Percentiles rank a stretch among this genome's conserved stretches.
Conservation (phyloP, 805 yeast genomes). For the Ogataea methanolica region DNA sequence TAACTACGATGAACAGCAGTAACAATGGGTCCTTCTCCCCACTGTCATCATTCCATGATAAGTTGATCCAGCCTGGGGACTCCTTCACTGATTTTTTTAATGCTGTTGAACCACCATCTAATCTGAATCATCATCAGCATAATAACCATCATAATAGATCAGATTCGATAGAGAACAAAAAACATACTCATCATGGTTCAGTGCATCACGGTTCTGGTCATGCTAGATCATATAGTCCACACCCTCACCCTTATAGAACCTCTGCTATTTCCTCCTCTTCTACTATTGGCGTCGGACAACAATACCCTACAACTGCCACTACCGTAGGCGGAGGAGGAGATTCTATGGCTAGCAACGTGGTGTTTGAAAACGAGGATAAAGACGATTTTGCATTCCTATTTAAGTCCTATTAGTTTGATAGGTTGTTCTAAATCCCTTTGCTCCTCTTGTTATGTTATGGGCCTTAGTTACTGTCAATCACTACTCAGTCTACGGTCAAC, state of each 20-base stretch:
- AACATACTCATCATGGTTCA: conserved; percentile 3
- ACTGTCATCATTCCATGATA: too few relatives aligned
- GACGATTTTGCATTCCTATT: too few relatives aligned
- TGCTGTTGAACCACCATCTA: conserved; percentile 14
- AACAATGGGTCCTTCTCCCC: too few relatives aligned
- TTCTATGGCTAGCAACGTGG: neutral
- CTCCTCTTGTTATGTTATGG: too few relatives aligned
- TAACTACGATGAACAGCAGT: too few relatives aligned
- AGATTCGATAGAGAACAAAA: conserved; percentile 11
- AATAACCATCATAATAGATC: conserved; percentile 3
- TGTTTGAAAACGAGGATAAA: neutral
- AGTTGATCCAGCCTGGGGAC: neutral
- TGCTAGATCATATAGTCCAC: conserved; percentile 16
- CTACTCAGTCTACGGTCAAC: too few relatives aligned
- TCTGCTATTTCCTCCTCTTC: conserved; percentile 8
- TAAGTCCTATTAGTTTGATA: too few relatives aligned
- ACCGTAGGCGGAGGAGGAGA: too few relatives aligned
- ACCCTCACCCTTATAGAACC: conserved; percentile 23
- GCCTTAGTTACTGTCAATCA: too few relatives aligned
- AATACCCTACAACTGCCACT: too few relatives aligned
- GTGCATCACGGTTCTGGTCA: conserved; percentile 8
- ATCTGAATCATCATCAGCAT: conserved; percentile 2
- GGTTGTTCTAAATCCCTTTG: too few relatives aligned
- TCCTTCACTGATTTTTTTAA: conserved; percentile 9
- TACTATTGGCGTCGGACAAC: neutral